These are phyloP conservation scores for Tulasnella sp. DNA, from an alignment of 768 basidiomycete species.

Conservation along the genomic window DNA sequence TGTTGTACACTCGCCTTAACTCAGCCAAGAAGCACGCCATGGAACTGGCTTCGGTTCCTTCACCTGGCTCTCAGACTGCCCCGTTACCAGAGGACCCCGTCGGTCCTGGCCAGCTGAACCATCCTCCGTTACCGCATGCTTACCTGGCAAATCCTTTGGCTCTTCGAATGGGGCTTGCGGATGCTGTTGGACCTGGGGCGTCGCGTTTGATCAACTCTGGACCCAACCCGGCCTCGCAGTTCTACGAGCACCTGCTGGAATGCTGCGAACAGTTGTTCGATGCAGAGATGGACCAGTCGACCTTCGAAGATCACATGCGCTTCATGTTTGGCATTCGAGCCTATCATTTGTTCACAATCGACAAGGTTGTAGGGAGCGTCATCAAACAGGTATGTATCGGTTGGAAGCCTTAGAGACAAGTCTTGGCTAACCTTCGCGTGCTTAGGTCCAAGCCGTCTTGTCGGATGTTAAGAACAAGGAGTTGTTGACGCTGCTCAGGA, in stretches of 20 bases:
- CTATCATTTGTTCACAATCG: slow-evolving; percentile 87
- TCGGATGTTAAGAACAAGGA: slow-evolving; percentile 85
- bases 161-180: slow-evolving; percentile 77
- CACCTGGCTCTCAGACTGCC: neutral
- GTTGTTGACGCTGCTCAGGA: slow-evolving; percentile 69
- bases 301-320: slow-evolving; percentile 93
- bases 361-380: slow-evolving; percentile 83
- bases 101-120: slow-evolving; percentile 30
- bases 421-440: slow-evolving; percentile 40
- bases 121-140: slow-evolving; percentile 58
- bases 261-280: slow-evolving; percentile 93
- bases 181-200: slow-evolving; percentile 60
- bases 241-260: slow-evolving; percentile 84
- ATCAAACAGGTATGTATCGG: slow-evolving; percentile 75
- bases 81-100: neutral
- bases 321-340: slow-evolving; percentile 93
- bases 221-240: slow-evolving; percentile 54
- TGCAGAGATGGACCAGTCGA: slow-evolving; percentile 83
- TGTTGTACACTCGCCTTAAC: slow-evolving; percentile 81
- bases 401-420: neutral
- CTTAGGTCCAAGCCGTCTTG: slow-evolving; percentile 79
- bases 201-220: slow-evolving; percentile 30
- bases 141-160: slow-evolving; percentile 76
- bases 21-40: slow-evolving; percentile 80
- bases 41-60: slow-evolving; percentile 48